phyloP scores from a whole-genome alignment of 83 land plant genomes.

The Thuja plicata region DNA sequence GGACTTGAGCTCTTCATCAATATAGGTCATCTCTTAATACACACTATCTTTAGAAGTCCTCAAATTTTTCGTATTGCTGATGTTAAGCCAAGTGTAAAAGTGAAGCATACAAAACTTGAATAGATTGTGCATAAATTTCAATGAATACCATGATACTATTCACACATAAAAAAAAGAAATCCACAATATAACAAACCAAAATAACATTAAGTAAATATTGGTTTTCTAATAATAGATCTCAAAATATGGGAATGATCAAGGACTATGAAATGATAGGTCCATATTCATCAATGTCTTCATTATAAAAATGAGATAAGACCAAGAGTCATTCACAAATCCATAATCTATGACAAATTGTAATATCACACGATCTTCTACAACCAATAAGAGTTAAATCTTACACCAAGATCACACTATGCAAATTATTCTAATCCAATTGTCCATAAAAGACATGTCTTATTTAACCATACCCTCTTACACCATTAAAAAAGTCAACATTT shows the following conservation, averaged over 20 bases:
- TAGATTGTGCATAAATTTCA: neutral
- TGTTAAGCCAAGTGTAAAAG: neutral
- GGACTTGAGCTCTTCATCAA: constrained; percentile 11
- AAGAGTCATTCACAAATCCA: neutral
- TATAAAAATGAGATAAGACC: neutral
- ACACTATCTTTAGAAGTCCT: neutral
- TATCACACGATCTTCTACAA: neutral
- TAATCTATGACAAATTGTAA: neutral
- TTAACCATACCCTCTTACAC: neutral
- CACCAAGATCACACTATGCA: neutral
- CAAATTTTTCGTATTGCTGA: neutral
- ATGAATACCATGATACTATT: neutral
- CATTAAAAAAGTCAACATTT: neutral
- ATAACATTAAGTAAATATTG: neutral
- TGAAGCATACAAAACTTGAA: neutral
- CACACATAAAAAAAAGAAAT: neutral
- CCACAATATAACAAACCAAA: neutral
- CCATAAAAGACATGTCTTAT: neutral
- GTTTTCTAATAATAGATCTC: neutral
- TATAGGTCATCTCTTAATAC: neutral
- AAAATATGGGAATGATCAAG: neutral
- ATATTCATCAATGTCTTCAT: neutral
- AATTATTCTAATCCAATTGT: neutral
- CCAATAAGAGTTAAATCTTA: neutral
- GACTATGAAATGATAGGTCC: neutral